A percentile compares a stretch with the other conserved stretches of the same genome.
These are phyloP conservation scores for Dryadomyces sulphureus DNA, from an alignment of 2,329 filamentous ascomycete genomes.

Conservation along the genomic window DNA sequence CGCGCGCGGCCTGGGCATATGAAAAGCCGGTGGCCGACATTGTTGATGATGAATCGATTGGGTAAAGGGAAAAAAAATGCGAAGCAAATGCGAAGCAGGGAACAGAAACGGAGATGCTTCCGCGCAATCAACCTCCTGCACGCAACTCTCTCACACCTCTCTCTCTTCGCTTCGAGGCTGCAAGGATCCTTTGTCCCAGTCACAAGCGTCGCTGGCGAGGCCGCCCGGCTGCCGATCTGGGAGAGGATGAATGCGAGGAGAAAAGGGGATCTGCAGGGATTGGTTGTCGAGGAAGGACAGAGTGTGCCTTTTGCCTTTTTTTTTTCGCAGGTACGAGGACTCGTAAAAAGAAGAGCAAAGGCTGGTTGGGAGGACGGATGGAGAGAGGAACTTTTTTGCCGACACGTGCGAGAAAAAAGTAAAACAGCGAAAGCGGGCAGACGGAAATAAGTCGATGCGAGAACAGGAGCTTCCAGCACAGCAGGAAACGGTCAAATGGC, in stretches of 20 bases:
- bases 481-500: neutral
- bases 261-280: neutral
- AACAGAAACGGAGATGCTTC: neutral
- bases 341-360: too few species aligned
- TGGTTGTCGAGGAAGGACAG: neutral
- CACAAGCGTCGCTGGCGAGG: neutral
- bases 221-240: neutral
- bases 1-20: slow-evolving; percentile 91
- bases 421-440: neutral
- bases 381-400: neutral
- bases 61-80: neutral
- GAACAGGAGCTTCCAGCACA: neutral
- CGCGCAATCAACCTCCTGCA: slow-evolving; percentile 4
- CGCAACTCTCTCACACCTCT: neutral
- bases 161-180: slow-evolving; percentile 1
- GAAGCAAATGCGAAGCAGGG: neutral
- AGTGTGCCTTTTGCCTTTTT: too few species aligned
- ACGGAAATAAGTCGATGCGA: neutral
- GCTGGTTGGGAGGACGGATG: neutral
- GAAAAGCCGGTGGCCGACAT: slow-evolving; percentile 58
- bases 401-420: neutral
- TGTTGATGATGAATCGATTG: neutral
- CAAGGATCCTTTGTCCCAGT: slow-evolving; percentile 1
- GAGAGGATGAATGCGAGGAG: too few species aligned
- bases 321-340: too few species aligned